A percentile compares a stretch with the other conserved stretches of the same genome.
Evolutionary conservation across 2,329 filamentous ascomycete species (phyloP).

Genomic region (Colletotrichum sp.): DNA sequence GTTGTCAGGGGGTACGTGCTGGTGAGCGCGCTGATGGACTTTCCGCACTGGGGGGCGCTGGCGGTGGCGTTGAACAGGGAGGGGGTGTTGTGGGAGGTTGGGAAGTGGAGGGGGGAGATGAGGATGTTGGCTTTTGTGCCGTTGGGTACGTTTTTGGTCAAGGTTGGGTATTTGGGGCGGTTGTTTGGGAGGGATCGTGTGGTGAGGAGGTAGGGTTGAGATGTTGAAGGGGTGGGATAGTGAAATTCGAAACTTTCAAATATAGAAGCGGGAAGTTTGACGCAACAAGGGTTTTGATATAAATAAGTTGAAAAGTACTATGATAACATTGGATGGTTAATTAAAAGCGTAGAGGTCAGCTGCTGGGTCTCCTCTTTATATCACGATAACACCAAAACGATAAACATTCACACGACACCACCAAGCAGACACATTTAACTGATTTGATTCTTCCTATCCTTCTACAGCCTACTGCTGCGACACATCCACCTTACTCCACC

Average conservation of each 20-base stretch:
- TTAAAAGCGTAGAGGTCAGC: neutral
- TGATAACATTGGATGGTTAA: neutral
- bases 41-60: neutral
- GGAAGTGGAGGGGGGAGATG: neutral
- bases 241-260: too few relatives aligned
- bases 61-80: neutral
- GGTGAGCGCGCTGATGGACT: neutral
- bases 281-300: neutral
- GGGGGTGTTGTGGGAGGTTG: neutral
- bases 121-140: neutral
- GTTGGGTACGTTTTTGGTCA: neutral
- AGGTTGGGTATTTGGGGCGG: neutral
- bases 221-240: neutral
- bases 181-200: neutral
- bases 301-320: neutral
- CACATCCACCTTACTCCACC: conserved; percentile 60
- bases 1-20: neutral
- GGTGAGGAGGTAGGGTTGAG: neutral
- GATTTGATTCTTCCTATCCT: neutral
- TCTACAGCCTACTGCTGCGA: conserved; percentile 36
- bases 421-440: neutral
- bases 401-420: neutral
- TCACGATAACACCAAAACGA: neutral
- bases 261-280: too few relatives aligned
- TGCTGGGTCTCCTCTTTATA: neutral